These are phyloP conservation scores for Smithsoniella earleae DNA, from an alignment of 163 green algal genomes.

Conservation along the genomic window DNA sequence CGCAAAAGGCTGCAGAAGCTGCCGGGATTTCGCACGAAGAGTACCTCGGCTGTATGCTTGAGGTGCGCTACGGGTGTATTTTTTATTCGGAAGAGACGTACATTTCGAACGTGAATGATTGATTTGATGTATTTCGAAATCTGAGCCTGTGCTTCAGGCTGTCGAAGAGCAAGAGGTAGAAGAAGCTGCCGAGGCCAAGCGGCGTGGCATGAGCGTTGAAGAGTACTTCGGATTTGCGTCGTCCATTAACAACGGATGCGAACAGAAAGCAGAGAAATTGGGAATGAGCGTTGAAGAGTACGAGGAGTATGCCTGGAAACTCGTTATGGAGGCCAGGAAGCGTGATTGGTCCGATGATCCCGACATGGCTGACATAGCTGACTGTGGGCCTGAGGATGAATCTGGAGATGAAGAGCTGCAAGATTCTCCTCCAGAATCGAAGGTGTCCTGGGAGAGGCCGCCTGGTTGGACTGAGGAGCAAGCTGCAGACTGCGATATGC, in stretches of 20 bases:
- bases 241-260: not conserved
- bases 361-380: too few species aligned
- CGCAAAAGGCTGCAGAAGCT: not conserved
- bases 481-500: too few species aligned
- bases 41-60: slow-evolving; percentile 2
- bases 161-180: not conserved
- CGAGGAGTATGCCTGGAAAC: slow-evolving; percentile 9
- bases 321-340: not conserved
- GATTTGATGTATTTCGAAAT: not conserved
- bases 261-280: not conserved
- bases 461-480: too few species aligned
- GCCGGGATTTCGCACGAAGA: slow-evolving; percentile 1
- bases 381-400: not conserved
- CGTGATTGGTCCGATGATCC: not conserved
- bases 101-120: not conserved
- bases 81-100: not conserved
- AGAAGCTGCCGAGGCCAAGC: not conserved
- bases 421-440: too few species aligned
- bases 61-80: slow-evolving; percentile 9
- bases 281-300: slow-evolving; percentile 24
- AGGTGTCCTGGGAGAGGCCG: too few species aligned
- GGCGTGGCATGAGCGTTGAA: not conserved
- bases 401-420: not conserved
- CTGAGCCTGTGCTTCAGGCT: too few species aligned
- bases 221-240: not conserved